These are phyloP conservation scores for Xerocomellus dryophilus DNA, from an alignment of 768 basidiomycete genomes.

Conservation along the genomic window DNA sequence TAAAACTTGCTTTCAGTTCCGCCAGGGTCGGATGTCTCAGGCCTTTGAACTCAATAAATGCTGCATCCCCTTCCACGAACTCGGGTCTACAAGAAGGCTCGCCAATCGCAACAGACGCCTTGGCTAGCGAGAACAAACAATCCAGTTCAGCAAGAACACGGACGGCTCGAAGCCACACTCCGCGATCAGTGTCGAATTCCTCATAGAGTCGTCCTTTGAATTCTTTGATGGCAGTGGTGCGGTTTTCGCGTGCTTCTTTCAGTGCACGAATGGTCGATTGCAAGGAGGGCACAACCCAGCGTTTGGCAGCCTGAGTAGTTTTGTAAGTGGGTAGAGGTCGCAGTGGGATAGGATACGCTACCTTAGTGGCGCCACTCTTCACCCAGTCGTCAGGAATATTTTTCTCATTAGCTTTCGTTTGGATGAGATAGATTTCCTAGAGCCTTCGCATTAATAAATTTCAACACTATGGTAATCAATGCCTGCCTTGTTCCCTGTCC, in stretches of 20 bases:
- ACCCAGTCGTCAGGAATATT: constrained; percentile 82
- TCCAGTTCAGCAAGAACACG: constrained; percentile 93
- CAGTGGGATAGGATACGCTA: constrained; percentile 23
- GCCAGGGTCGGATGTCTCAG: constrained; percentile 83
- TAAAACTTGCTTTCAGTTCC: constrained; percentile 75
- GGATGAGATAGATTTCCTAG: constrained; percentile 88
- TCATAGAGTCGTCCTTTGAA: constrained; percentile 78
- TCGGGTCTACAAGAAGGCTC: constrained; percentile 93
- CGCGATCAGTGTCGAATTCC: constrained; percentile 80
- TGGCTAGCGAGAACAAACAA: constrained; percentile 89
- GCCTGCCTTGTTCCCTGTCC: constrained; percentile 73
- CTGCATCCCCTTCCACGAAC: constrained; percentile 75
- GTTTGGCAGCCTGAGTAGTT: constrained; percentile 54
- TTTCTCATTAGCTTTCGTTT: constrained; percentile 58
- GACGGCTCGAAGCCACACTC: constrained; percentile 78
- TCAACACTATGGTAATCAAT: background rate
- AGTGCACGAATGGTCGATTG: constrained; percentile 69
- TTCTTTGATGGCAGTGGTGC: constrained; percentile 71
- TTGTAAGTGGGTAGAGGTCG: background rate
- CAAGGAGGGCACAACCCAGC: constrained; percentile 77
- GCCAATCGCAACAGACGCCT: constrained; percentile 83
- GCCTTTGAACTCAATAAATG: constrained; percentile 84
- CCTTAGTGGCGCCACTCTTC: constrained; percentile 79
- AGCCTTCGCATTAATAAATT: constrained; percentile 1
- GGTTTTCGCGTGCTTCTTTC: constrained; percentile 93